Evolutionary conservation across 495 filamentous ascomycete species (phyloP), one percentile per base, ranked within the genome.

Genomic region (Penicillium flavigenum): DNA sequence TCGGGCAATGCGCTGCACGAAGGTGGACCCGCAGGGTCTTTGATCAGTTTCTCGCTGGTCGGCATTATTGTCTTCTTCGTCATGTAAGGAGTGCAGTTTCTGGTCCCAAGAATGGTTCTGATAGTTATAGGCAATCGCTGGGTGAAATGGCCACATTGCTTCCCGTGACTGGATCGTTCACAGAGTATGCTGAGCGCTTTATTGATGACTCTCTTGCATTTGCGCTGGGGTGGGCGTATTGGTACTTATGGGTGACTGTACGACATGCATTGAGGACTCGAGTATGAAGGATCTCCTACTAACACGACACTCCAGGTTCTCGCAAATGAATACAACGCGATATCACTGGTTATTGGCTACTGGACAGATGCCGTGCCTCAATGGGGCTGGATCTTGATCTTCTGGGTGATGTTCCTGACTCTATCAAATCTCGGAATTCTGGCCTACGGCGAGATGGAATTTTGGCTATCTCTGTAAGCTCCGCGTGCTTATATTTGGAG

Each of bases 381-480:
- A 57, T 82, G 77, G 66, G 85, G 78, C 0, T 88, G 83, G 69
- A 87, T 88, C 45, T 64, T 88, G 10, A 79, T 89, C 16, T 84
- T 88, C 61, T 88, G 86, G 85, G 75, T 79, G 10, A 47, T 83
- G 51, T 76, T 75, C 50, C 52, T 72, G 4, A 62, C 52, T 2
- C 60, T 80, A 3, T 83, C 71, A 3, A 67, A 72, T 53, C 65
- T 79, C 44, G 86, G 86, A 14, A 83, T 87, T 22, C 73, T 83
- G 4, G 86, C 86, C 39, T 91, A 88, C 58, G 88, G 86, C 12
- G 88, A 91, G 68, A 69, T 76, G 61, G 78, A 79, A 52, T 83
- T 83, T 55, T 71, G 74, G 59, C 64, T 79, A 27, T 72, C 71
- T 12, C 42, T 72, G 69, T 74, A 51, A 24, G 63, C 4, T 31